Conservation (phyloP, 768 basidiomycete species). For the Cystofilobasidium capitatum region DNA sequence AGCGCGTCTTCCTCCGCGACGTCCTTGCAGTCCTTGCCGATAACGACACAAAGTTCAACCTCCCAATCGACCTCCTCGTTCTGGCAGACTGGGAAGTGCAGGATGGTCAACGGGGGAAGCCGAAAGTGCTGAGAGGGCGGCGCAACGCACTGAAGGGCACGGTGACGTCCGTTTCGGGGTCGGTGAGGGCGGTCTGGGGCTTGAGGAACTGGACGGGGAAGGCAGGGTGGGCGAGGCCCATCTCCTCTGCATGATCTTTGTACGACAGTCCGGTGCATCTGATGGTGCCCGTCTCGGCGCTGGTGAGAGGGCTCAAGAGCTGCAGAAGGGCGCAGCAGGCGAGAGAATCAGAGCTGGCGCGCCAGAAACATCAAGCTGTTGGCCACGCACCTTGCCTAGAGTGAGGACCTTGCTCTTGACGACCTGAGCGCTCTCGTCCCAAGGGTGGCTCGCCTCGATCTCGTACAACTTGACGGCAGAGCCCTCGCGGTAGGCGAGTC, state of each 20-base stretch:
- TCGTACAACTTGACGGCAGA: constrained; percentile 13
- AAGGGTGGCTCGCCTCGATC: constrained; percentile 14
- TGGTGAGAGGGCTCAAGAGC: constrained; percentile 35
- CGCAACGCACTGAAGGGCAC: constrained; percentile 35
- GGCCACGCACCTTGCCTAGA: constrained; percentile 24
- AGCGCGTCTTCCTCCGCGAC: constrained; percentile 71
- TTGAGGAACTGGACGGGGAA: constrained; percentile 36
- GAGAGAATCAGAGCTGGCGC: background rate
- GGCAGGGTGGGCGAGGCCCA: constrained; percentile 31
- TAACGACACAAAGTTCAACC: constrained; percentile 47
- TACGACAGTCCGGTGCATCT: constrained; percentile 38
- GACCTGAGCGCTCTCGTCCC: constrained; percentile 10
- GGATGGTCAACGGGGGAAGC: constrained; percentile 29
- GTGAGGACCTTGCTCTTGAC: constrained; percentile 2
- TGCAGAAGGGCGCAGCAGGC: constrained; percentile 8
- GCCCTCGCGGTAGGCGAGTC: constrained; percentile 25
- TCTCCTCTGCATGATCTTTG: constrained; percentile 36
- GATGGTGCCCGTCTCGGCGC: constrained; percentile 38
- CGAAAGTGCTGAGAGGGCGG: too few species aligned
- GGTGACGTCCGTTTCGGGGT: constrained; percentile 34
- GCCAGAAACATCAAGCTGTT: background rate
- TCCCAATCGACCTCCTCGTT: constrained; percentile 32
- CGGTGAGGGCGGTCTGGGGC: constrained; percentile 35
- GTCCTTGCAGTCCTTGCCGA: constrained; percentile 70
- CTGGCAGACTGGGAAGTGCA: too few species aligned